Evolutionary conservation across 441 rosid species (phyloP).

Genomic region (Populus hybrid): DNA sequence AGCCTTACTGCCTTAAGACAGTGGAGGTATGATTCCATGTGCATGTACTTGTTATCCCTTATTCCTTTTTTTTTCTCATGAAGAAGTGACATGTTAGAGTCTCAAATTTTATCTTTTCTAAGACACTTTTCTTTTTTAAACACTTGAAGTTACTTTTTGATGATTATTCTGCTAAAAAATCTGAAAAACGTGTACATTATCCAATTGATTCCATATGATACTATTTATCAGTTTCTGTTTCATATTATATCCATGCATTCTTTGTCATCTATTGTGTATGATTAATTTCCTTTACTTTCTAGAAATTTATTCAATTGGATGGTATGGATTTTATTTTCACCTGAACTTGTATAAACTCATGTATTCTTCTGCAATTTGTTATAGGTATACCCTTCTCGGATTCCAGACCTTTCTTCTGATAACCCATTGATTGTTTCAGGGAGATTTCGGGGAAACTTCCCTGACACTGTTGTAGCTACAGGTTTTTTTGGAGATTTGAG

Average conservation of each 20-base stretch:
- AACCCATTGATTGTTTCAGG: constrained; percentile 63
- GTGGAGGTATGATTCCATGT: background rate
- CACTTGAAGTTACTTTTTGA: background rate
- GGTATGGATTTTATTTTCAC: background rate
- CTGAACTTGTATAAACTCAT: background rate
- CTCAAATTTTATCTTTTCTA: background rate
- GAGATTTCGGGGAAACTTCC: constrained; percentile 71
- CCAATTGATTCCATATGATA: background rate
- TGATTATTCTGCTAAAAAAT: background rate
- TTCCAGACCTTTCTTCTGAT: constrained; percentile 77
- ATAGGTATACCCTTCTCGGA: constrained; percentile 61
- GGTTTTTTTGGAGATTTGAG: constrained; percentile 71
- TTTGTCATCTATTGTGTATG: background rate
- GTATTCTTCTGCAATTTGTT: constrained; percentile 18
- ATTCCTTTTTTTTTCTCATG: too few relatives aligned
- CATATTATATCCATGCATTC: background rate
- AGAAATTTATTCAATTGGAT: background rate
- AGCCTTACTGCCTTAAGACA: constrained; percentile 4
- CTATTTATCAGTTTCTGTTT: background rate
- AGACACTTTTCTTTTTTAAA: background rate
- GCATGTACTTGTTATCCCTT: background rate
- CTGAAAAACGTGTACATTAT: too few relatives aligned
- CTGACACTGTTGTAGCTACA: constrained; percentile 50
- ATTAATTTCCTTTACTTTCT: background rate
- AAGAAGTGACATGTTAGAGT: background rate